These are phyloP conservation scores for Xylariaceae sp. DNA, from an alignment of 2,329 filamentous ascomycete genomes.

Conservation along the genomic window DNA sequence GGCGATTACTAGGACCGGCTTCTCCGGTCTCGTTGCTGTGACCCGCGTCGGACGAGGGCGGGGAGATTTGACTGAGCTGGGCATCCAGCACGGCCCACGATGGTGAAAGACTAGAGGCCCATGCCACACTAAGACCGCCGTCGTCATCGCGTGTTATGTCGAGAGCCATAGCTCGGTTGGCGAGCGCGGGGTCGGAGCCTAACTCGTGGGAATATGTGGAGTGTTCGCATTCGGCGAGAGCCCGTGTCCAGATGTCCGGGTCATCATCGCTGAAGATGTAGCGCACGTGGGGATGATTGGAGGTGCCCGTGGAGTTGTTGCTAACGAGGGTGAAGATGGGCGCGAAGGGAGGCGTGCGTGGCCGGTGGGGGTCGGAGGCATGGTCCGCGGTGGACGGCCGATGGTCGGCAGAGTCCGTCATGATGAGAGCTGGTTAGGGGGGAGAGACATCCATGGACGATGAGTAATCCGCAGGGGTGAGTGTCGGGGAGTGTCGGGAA, in stretches of 20 bases:
- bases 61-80: slow-evolving; percentile 40
- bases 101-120: slow-evolving; percentile 65
- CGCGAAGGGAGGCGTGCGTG: slow-evolving; percentile 48
- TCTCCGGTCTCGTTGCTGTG: slow-evolving; percentile 31
- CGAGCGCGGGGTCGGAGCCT: slow-evolving; percentile 25
- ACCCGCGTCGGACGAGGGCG: slow-evolving; percentile 30
- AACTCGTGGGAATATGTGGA: slow-evolving; percentile 28
- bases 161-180: slow-evolving; percentile 48
- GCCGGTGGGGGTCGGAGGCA: slow-evolving; percentile 19
- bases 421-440: slow-evolving; percentile 21
- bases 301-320: slow-evolving; percentile 65
- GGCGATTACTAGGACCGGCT: slow-evolving; percentile 18
- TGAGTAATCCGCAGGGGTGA: not conserved
- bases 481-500: not conserved
- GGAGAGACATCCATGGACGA: slow-evolving; percentile 17
- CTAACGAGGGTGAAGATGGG: slow-evolving; percentile 84
- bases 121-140: slow-evolving; percentile 52
- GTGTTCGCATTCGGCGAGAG: slow-evolving; percentile 46
- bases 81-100: slow-evolving; percentile 61
- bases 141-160: slow-evolving; percentile 45
- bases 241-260: slow-evolving; percentile 65
- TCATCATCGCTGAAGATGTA: slow-evolving; percentile 96
- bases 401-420: slow-evolving; percentile 28
- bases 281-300: slow-evolving; percentile 79
- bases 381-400: slow-evolving; percentile 19